phyloP scores from a whole-genome alignment of 164 flowering plant species.

The Stephania japonica region DNA sequence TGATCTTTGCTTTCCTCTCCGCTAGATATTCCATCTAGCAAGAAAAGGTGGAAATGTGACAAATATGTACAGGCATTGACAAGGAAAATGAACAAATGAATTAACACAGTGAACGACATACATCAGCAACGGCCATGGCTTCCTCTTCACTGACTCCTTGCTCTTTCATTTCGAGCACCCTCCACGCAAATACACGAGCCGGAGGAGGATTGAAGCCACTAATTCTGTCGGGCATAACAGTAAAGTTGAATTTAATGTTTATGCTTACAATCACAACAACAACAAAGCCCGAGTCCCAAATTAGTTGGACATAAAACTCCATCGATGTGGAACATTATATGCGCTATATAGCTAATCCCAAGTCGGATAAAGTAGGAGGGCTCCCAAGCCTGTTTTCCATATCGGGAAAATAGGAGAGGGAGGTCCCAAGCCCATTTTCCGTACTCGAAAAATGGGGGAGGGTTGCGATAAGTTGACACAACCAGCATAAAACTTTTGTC shows the following conservation, averaged over 20 bases:
- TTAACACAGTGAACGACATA: slow-evolving; percentile 23
- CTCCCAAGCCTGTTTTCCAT: too few relatives aligned
- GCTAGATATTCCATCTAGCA: slow-evolving; percentile 78
- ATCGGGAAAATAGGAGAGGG: too few relatives aligned
- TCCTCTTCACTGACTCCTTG: slow-evolving; percentile 71
- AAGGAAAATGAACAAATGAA: background rate
- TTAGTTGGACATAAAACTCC: too few relatives aligned
- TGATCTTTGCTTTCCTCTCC: slow-evolving; percentile 67
- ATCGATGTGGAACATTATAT: too few relatives aligned
- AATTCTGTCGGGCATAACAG: slow-evolving; percentile 36
- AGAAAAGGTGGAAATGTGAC: background rate
- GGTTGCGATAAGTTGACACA: too few relatives aligned
- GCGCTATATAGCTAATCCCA: too few relatives aligned
- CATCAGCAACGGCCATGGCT: slow-evolving; percentile 82
- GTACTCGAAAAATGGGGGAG: too few relatives aligned
- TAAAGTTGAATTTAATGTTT: slow-evolving; percentile 5
- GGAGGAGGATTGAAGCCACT: slow-evolving; percentile 62
- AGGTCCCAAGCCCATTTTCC: too few relatives aligned
- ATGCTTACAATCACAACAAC: too few relatives aligned
- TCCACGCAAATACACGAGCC: slow-evolving; percentile 72
- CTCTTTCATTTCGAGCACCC: slow-evolving; percentile 80
- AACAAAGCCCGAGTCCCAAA: too few relatives aligned
- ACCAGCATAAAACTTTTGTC: too few relatives aligned
- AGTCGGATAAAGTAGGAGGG: too few relatives aligned
- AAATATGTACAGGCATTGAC: background rate